A percentile compares a stretch with the other conserved stretches of the same genome.
phyloP scores from a whole-genome alignment of 805 yeast species.

The Blastobotrys muscicola region DNA sequence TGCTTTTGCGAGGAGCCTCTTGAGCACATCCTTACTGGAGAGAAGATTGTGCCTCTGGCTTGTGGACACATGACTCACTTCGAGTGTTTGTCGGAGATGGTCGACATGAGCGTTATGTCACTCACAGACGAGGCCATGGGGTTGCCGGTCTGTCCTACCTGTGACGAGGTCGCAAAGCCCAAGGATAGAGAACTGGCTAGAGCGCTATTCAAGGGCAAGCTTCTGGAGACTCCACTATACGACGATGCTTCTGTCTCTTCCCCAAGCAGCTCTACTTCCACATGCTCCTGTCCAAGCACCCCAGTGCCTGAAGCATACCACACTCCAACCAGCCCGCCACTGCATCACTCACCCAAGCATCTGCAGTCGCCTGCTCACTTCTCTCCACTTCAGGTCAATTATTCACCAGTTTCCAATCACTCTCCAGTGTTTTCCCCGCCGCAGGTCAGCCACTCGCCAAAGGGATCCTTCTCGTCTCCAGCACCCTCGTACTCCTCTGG shows the following conservation, averaged over 20 bases:
- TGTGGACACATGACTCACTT: slow-evolving; percentile 15
- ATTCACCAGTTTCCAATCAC: too few relatives aligned
- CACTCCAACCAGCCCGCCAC: too few relatives aligned
- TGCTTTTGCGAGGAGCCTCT: slow-evolving; percentile 18
- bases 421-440: too few relatives aligned
- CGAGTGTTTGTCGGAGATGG: slow-evolving; percentile 11
- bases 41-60: slow-evolving; percentile 9
- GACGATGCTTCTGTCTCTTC: neutral
- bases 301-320: too few relatives aligned
- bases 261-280: too few relatives aligned
- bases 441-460: too few relatives aligned
- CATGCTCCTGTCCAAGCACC: too few relatives aligned
- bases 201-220: slow-evolving; percentile 8
- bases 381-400: too few relatives aligned
- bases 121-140: slow-evolving; percentile 5
- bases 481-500: too few relatives aligned
- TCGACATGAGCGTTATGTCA: slow-evolving; percentile 3
- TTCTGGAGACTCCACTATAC: neutral
- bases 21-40: slow-evolving; percentile 11
- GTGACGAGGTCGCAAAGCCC: slow-evolving; percentile 12
- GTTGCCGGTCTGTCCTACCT: slow-evolving; percentile 14
- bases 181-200: slow-evolving; percentile 5
- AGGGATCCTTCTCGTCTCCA: too few relatives aligned
- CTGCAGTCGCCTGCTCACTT: too few relatives aligned
- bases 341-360: too few relatives aligned